These are phyloP conservation scores for Gentiana straminea DNA, from an alignment of 257 asterid species.

Conservation along the genomic window DNA sequence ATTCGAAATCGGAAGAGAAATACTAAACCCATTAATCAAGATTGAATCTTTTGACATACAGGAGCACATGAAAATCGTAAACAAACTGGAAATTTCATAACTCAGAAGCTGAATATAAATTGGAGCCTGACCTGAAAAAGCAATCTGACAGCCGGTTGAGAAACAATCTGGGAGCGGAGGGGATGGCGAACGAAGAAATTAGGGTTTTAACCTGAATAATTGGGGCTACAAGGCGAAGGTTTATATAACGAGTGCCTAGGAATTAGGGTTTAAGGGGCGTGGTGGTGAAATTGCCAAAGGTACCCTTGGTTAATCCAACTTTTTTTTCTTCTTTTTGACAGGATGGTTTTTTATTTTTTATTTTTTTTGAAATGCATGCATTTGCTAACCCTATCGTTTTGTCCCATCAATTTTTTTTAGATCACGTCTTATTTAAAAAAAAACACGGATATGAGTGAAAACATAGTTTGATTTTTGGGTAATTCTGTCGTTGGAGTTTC, in stretches of 20 bases:
- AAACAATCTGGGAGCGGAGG: too few relatives aligned
- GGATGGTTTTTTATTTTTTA: too few relatives aligned
- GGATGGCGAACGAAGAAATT: neutral
- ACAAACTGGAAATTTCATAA: neutral
- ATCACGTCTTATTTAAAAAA: too few relatives aligned
- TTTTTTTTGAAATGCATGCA: too few relatives aligned
- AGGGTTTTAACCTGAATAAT: slow-evolving; percentile 1
- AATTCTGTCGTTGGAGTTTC: too few relatives aligned
- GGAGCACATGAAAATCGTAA: too few relatives aligned
- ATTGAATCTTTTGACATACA: neutral
- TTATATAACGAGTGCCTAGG: neutral
- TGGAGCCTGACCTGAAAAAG: neutral
- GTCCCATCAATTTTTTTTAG: too few relatives aligned
- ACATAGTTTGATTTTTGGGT: too few relatives aligned
- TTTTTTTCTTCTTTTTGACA: too few relatives aligned
- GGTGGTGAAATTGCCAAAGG: neutral
- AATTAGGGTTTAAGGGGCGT: slow-evolving; percentile 9
- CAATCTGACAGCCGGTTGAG: neutral
- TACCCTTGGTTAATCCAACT: neutral
- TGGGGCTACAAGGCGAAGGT: neutral
- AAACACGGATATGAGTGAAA: too few relatives aligned
- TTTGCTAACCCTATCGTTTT: too few relatives aligned
- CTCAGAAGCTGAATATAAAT: neutral
- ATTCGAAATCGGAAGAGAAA: neutral
- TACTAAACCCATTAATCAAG: neutral